Conservation (phyloP, 1,284 basidiomycete species). For the Takashimella koratensis region DNA sequence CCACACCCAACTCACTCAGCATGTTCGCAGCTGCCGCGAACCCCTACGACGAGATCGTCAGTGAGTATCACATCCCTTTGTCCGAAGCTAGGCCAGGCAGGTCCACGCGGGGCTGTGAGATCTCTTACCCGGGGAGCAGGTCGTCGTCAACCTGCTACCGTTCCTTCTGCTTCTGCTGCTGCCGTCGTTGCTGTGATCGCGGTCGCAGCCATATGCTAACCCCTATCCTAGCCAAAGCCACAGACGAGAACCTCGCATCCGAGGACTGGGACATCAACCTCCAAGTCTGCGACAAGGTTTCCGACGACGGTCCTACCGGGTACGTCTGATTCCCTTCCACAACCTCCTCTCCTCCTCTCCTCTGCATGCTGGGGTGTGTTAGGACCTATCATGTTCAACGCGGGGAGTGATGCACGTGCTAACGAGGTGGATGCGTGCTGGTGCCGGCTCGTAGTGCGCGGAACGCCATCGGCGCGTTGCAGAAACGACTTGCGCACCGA, state of each 20-base stretch:
- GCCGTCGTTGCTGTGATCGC: background rate
- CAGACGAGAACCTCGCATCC: conserved; percentile 86
- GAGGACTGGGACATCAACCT: conserved; percentile 97
- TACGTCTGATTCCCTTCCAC: conserved; percentile 49
- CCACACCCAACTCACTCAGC: conserved; percentile 3
- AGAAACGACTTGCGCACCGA: conserved; percentile 88
- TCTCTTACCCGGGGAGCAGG: too few species aligned
- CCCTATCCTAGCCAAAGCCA: conserved; percentile 70
- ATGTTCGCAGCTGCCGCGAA: conserved; percentile 57
- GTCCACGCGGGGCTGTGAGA: background rate
- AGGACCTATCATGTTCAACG: too few species aligned
- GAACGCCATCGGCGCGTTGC: conserved; percentile 75
- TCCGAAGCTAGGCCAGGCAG: background rate
- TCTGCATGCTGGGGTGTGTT: background rate
- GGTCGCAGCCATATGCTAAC: background rate
- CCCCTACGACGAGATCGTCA: conserved; percentile 90
- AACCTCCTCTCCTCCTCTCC: too few species aligned
- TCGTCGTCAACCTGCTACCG: background rate
- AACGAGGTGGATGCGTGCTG: background rate
- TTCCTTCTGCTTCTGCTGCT: conserved; percentile 1
- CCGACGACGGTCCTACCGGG: conserved; percentile 80
- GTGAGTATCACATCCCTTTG: conserved; percentile 55
- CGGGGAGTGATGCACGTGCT: background rate
- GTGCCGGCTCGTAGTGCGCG: conserved; percentile 64
- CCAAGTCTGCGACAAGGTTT: conserved; percentile 94